Conservation (phyloP, 768 basidiomycete species). For the Auricularia heimuer region DNA sequence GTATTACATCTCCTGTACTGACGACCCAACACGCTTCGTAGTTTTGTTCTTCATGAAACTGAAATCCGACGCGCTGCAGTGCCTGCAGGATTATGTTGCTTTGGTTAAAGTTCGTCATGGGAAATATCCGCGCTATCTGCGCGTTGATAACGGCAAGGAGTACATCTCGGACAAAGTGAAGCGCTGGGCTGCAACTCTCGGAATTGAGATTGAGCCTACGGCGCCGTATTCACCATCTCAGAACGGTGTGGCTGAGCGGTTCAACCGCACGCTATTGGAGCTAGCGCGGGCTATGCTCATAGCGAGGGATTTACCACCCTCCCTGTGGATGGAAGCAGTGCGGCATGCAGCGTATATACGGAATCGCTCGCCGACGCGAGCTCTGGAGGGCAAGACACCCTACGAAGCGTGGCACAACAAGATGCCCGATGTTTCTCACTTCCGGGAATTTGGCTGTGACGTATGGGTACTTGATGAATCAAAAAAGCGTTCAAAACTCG, state of each 20-base stretch:
- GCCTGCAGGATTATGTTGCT: too few relatives aligned
- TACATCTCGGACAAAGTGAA: too few relatives aligned
- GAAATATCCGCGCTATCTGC: too few relatives aligned
- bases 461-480: conserved; percentile 7
- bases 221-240: conserved; percentile 11
- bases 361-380: conserved; percentile 11
- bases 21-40: too few relatives aligned
- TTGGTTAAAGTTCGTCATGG: too few relatives aligned
- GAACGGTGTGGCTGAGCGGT: conserved; percentile 21
- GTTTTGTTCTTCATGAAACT: too few relatives aligned
- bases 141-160: too few relatives aligned
- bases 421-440: conserved; percentile 11
- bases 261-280: conserved; percentile 18
- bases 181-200: too few relatives aligned
- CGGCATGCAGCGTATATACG: conserved; percentile 11
- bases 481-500: conserved; percentile 3
- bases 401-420: conserved; percentile 11
- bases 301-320: not conserved
- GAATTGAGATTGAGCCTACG: too few relatives aligned
- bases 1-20: too few relatives aligned
- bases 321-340: conserved; percentile 12
- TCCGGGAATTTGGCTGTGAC: conserved; percentile 13
- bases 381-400: conserved; percentile 13
- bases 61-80: too few relatives aligned
- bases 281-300: conserved; percentile 14